These are phyloP conservation scores for Termitomyces sp. DNA, from an alignment of 768 basidiomycete species.

Conservation along the genomic window DNA sequence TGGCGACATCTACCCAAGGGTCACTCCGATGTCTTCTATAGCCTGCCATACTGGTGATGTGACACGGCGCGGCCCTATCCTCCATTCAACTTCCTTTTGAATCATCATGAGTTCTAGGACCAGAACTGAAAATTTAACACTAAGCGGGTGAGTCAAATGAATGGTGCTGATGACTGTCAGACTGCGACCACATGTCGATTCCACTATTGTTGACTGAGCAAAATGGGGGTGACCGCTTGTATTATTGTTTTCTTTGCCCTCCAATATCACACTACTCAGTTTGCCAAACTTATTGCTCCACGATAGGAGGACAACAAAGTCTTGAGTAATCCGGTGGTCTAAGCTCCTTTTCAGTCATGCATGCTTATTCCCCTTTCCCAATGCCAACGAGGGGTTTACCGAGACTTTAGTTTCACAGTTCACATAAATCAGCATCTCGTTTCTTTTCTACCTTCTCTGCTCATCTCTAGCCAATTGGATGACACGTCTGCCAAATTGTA, in stretches of 20 bases:
- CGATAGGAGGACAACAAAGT: neutral
- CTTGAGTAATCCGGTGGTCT: neutral
- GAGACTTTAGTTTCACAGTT: neutral
- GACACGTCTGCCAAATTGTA: neutral
- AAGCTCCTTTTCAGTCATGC: neutral
- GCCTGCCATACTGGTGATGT: neutral
- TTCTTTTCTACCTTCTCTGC: neutral
- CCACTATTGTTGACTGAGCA: neutral
- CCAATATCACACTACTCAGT: neutral
- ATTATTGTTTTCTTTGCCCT: neutral
- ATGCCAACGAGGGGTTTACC: neutral
- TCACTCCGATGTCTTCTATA: neutral
- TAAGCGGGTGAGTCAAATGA: neutral
- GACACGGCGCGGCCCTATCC: neutral
- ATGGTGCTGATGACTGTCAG: neutral
- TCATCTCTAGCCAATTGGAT: neutral
- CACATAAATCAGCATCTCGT: neutral
- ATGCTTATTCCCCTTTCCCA: constrained; percentile 1
- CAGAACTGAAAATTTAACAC: neutral
- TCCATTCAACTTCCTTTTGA: neutral
- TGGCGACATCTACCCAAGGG: neutral
- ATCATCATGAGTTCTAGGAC: neutral
- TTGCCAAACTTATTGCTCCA: neutral
- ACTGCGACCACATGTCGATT: neutral
- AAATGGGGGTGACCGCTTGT: neutral